Base-by-base conservation (phyloP, 306 rosid species). In the Cucurbita argyrosperma region DNA sequence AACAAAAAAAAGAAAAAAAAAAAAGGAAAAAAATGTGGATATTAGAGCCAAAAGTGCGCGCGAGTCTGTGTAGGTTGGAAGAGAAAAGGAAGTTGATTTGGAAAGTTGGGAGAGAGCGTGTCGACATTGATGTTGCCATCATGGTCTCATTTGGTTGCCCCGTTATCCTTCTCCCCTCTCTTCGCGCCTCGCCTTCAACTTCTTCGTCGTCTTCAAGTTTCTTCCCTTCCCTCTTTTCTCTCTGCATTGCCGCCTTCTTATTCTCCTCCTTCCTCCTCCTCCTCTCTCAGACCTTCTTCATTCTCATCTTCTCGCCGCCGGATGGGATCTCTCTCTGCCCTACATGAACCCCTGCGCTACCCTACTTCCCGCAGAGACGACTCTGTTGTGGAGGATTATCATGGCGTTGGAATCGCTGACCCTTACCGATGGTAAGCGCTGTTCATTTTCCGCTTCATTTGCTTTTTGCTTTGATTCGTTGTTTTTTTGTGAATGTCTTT, bases 341-440 rank as follows among this genome's bases (percentile, higher is more conserved):
- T 30, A 30, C 35, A 2, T 30, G 3, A 30, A 30, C 35, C 35
- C 35, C 35, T 30, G 35, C 35, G 4, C 35, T 30, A 30, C 35
- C 35, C 35, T 30, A 30, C 35, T 66, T 8, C 88, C 80, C 88
- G 81, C 49, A 82, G 98, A 73, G 97, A 93, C 59, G 76, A 82
- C 52, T 83, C 97, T 52, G 81, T 94, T 73, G 39, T 89, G 74
- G 97, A 90, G 8, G 77, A 88, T 80, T 93, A 78, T 64, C 92
- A 90, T 59, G 98, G 96, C 61, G 79, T 88, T 76, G 75, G 71
- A 52, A 50, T 94, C 57, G 69, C 83, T 3, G 98, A 94, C 43
- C 99, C 99, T 60, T 89, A 88, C 35, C 81, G 97, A 64, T 94
- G 97, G 98, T 90, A 87, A 60, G 4, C 54, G 4, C 38, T 42